Evolutionary conservation across 495 filamentous ascomycete genomes (phyloP), one percentile per base, ranked within the genome.

Genomic region (Xylaria telfairii): DNA sequence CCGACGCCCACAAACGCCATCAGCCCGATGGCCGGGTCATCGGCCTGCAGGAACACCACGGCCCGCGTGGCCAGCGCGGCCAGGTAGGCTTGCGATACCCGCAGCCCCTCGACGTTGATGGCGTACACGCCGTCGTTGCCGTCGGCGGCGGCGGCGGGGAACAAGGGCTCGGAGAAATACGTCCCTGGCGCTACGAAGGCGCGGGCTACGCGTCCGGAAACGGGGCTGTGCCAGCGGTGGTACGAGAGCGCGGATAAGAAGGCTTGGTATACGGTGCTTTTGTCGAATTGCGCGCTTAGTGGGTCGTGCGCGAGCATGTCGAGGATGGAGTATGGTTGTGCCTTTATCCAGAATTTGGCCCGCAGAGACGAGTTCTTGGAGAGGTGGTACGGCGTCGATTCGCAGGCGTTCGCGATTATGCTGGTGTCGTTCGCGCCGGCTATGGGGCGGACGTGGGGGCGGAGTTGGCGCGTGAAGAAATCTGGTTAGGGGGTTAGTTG

Each of bases 151-250:
- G 69, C 49, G 2, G 89, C 82, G 0, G 59, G 21, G 73, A 87
- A 88, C 0, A 88, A 77, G 1, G 86, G 86, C 76, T 92, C 90
- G 26, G 85, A 86, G 77, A 87, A 94, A 78, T 94, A 94, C 0
- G 90, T 91, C 0, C 92, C 92, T 13, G 85, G 81, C 3, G 83
- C 71, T 7, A 90, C 81, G 69, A 84, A 87, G 5, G 86, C 84
- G 42, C 87, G 87, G 21, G 83, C 80, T 24, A 92, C 77, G 32
- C 72, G 86, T 1, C 91, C 91, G 3, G 77, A 82, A 0, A 92
- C 88, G 24, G 91, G 91, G 0, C 85, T 73, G 76, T 92, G 90
- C 91, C 91, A 92, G 5, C 90, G 86, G 75, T 93, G 91, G 72
- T 93, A 93, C 62, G 86, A 89, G 41, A 91, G 75, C 2, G 88